phyloP scores from a whole-genome alignment of 202 grass and related monocot genomes.

The Panicum hallii region DNA sequence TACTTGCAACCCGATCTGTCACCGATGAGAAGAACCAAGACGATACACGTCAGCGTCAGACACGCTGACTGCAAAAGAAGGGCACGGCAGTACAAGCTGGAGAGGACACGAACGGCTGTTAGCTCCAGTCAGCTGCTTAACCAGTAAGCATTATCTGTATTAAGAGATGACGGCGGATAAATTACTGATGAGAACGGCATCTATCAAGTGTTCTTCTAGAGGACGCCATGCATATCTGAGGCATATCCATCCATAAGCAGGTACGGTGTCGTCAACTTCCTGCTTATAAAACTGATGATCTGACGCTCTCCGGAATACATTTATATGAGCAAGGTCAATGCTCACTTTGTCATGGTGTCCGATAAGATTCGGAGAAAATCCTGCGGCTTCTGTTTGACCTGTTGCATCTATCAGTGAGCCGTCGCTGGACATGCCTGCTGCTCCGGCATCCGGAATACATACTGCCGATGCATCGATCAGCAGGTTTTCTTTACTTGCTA shows the following conservation, averaged over 20 bases:
- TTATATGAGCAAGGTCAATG: constrained; percentile 25
- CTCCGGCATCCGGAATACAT: not conserved
- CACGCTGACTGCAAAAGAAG: not conserved
- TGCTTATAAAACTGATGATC: constrained; percentile 11
- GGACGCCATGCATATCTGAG: not conserved
- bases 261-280: constrained; percentile 29
- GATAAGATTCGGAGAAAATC: constrained; percentile 11
- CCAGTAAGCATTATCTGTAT: not conserved
- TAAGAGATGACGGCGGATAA: not conserved
- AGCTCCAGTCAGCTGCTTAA: constrained; percentile 33
- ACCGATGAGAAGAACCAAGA: not conserved
- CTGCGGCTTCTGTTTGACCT: constrained; percentile 25
- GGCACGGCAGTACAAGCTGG: not conserved
- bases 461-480: not conserved
- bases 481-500: not conserved
- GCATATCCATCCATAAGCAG: constrained; percentile 15
- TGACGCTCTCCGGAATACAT: not conserved
- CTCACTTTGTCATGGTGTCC: constrained; percentile 12
- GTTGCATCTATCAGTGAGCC: constrained; percentile 24
- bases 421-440: not conserved
- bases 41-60: not conserved
- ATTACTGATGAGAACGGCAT: not conserved
- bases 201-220: constrained; percentile 10
- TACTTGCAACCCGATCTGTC: not conserved
- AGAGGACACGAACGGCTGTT: constrained; percentile 26